Evolutionary conservation across 148 eudicot species (phyloP).

Genomic region (Mesembryanthemum crystallinum): DNA sequence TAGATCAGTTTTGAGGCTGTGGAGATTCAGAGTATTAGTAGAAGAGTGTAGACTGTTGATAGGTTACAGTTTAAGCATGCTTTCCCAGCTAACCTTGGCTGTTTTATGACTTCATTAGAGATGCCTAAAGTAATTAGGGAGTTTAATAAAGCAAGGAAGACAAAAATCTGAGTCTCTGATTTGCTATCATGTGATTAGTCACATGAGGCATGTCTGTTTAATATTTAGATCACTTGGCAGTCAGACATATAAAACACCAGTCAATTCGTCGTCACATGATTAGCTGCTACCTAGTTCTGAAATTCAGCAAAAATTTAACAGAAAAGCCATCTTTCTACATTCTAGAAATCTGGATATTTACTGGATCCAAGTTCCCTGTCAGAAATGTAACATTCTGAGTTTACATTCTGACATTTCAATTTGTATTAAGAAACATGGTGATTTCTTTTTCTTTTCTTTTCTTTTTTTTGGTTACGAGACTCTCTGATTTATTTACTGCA

Average conservation of each 20-base stretch:
- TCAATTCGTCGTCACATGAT: conserved; percentile 35
- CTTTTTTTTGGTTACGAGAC: not conserved
- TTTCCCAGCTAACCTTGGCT: conserved; percentile 34
- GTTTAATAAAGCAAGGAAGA: conserved; percentile 24
- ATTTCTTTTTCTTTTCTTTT: too few species aligned
- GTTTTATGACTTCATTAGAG: conserved; percentile 19
- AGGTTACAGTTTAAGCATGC: conserved; percentile 16
- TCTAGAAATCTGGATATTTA: conserved; percentile 1
- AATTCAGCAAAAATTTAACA: not conserved
- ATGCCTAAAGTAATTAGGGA: conserved; percentile 16
- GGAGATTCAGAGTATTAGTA: not conserved
- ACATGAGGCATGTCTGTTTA: conserved; percentile 42
- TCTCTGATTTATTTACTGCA: not conserved
- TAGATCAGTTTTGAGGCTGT: not conserved
- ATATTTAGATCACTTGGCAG: conserved; percentile 16
- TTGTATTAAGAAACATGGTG: not conserved
- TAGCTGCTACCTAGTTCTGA: conserved; percentile 28
- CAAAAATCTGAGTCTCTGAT: conserved; percentile 26
- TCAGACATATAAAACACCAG: conserved; percentile 19
- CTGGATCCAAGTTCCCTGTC: conserved; percentile 2
- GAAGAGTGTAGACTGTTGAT: conserved; percentile 11
- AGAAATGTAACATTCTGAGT: not conserved
- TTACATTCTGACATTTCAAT: not conserved
- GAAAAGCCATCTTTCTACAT: not conserved
- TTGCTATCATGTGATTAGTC: conserved; percentile 46